Percentiles rank a stretch among this genome's conserved stretches.
Conservation (phyloP, 2,329 filamentous ascomycete genomes). For the Cercospora zeae-maydis region DNA sequence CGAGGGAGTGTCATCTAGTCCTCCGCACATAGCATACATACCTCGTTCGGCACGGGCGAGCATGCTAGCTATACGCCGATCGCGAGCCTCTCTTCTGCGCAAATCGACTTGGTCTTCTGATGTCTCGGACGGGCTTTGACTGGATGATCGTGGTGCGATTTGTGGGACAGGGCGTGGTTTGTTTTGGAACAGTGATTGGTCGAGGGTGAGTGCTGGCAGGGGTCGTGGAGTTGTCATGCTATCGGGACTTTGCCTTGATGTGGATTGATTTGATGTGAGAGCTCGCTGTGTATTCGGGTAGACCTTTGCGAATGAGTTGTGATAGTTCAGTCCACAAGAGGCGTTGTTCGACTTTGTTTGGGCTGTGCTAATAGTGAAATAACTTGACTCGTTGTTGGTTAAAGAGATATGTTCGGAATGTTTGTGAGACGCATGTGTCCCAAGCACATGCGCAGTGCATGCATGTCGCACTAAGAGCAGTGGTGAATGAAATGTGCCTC, state of each 20-base stretch:
- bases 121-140: not conserved
- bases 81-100: not conserved
- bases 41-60: not conserved
- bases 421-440: not conserved
- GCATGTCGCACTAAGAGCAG: not conserved
- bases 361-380: too few relatives aligned
- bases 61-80: not conserved
- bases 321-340: too few relatives aligned
- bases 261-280: too few relatives aligned
- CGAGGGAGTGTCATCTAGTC: not conserved
- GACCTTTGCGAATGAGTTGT: too few relatives aligned
- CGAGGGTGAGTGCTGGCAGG: too few relatives aligned
- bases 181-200: not conserved
- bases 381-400: too few relatives aligned
- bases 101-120: not conserved
- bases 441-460: not conserved
- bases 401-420: not conserved
- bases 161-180: not conserved
- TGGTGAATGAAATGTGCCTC: not conserved
- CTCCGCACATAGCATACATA: not conserved
- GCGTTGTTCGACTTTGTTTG: too few relatives aligned
- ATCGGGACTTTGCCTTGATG: too few relatives aligned
- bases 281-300: too few relatives aligned
- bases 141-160: not conserved
- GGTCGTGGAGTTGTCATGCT: too few relatives aligned